phyloP scores from a whole-genome alignment of 805 yeast species.

The Candida taoyuanica region DNA sequence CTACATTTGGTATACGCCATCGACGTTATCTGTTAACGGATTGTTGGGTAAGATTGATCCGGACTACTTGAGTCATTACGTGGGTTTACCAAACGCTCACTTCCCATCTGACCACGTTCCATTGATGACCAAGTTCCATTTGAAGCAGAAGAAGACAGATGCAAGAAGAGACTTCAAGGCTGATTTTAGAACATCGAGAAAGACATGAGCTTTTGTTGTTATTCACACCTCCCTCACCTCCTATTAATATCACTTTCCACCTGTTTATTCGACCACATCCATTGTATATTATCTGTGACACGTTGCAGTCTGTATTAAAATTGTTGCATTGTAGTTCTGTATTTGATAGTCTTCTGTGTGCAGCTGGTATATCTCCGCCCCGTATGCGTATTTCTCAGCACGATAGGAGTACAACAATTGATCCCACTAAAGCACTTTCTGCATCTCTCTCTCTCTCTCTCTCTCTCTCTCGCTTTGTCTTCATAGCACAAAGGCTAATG shows the following conservation, averaged over 20 bases:
- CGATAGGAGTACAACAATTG: too few relatives aligned
- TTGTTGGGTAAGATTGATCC: conserved; percentile 79
- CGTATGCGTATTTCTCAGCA: too few relatives aligned
- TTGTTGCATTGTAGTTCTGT: too few relatives aligned
- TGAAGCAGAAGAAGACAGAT: conserved; percentile 32
- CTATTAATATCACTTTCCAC: neutral
- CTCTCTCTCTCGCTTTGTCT: too few relatives aligned
- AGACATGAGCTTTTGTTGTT: conserved; percentile 23
- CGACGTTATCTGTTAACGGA: conserved; percentile 77
- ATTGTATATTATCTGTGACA: neutral
- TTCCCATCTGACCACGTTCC: conserved; percentile 95
- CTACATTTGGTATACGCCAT: conserved; percentile 90
- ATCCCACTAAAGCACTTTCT: too few relatives aligned
- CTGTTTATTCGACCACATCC: too few relatives aligned
- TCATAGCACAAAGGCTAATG: too few relatives aligned
- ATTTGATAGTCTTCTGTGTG: too few relatives aligned
- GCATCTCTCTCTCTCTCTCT: too few relatives aligned
- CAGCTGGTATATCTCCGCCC: too few relatives aligned
- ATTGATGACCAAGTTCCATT: conserved; percentile 61
- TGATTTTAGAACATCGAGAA: conserved; percentile 28
- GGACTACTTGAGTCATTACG: conserved; percentile 66
- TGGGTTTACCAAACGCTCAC: conserved; percentile 92
- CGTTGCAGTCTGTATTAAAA: too few relatives aligned
- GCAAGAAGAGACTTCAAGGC: conserved; percentile 20
- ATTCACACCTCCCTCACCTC: neutral